Evolutionary conservation across 202 grass and related monocot genomes (phyloP).

Genomic region (Eragrostis tef): DNA sequence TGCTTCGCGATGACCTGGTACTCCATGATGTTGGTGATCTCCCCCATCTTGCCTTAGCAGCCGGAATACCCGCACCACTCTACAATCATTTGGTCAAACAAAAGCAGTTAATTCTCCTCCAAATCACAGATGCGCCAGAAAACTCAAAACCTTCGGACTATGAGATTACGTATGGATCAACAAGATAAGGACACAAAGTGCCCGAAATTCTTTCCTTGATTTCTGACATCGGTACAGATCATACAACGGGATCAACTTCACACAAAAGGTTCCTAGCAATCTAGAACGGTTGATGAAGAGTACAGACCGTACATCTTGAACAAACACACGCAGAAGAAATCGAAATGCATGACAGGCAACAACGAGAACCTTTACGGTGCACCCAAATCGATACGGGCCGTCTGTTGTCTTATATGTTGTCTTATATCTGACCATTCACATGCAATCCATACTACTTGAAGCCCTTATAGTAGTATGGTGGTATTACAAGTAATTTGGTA

Average conservation of each 20-base stretch:
- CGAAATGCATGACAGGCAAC: background rate
- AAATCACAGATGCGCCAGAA: background rate
- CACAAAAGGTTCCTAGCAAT: background rate
- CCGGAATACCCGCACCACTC: constrained; percentile 32
- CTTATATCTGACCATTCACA: too few species aligned
- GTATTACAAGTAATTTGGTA: too few species aligned
- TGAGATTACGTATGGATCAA: background rate
- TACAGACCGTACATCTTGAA: background rate
- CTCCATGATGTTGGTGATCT: constrained; percentile 84
- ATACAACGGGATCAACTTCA: background rate
- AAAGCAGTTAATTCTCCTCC: background rate
- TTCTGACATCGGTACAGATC: background rate
- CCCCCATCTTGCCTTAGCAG: constrained; percentile 40
- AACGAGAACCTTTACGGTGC: too few species aligned
- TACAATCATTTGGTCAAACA: constrained; percentile 22
- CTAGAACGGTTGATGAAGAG: background rate
- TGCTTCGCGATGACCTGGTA: constrained; percentile 84
- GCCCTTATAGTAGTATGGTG: too few species aligned
- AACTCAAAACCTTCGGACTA: background rate
- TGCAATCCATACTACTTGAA: too few species aligned
- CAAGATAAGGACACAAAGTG: background rate
- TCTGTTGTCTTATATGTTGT: too few species aligned
- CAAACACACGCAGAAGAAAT: background rate
- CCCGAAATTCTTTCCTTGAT: background rate
- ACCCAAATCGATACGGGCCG: too few species aligned